Percentiles rank a stretch among this genome's conserved stretches.
These are phyloP conservation scores for Lithospermum erythrorhizon DNA, from an alignment of 257 asterid genomes.

Conservation along the genomic window DNA sequence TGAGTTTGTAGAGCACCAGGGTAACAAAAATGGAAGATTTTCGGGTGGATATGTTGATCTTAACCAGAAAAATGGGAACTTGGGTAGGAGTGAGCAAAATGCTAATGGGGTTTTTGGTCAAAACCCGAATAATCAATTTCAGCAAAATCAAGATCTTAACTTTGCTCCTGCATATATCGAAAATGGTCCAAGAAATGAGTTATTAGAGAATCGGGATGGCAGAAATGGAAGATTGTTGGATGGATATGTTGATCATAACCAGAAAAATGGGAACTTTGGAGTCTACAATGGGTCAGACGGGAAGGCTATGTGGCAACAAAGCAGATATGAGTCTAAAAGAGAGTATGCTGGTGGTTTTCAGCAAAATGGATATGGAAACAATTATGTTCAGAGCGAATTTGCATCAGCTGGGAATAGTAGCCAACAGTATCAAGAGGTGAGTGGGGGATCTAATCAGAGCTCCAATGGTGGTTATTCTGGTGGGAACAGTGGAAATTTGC, in stretches of 20 bases:
- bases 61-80: slow-evolving; percentile 8
- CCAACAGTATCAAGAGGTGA: slow-evolving; percentile 1
- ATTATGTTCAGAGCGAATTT: neutral
- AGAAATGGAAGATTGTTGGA: slow-evolving; percentile 4
- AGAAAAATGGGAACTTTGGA: slow-evolving; percentile 8
- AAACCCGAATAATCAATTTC: slow-evolving; percentile 8
- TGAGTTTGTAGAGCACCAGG: neutral
- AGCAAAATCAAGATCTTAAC: slow-evolving; percentile 8
- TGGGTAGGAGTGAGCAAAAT: slow-evolving; percentile 13
- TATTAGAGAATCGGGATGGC: slow-evolving; percentile 4
- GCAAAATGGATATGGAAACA: slow-evolving; percentile 1
- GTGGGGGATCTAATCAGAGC: neutral
- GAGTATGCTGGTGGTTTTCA: slow-evolving; percentile 2
- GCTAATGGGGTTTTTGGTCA: slow-evolving; percentile 25
- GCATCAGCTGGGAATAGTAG: neutral
- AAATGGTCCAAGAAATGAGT: slow-evolving; percentile 2
- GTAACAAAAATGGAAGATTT: too few species aligned
- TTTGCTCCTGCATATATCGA: slow-evolving; percentile 5
- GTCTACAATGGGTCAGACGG: slow-evolving; percentile 3
- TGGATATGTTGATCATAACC: slow-evolving; percentile 1
- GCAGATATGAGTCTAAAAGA: neutral
- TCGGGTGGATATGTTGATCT: too few species aligned
- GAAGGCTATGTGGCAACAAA: neutral
- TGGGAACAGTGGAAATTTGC: slow-evolving; percentile 3
- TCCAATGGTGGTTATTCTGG: neutral